Evolutionary conservation across 2,329 filamentous ascomycete genomes (phyloP).

Genomic region (Phymatotrichopsis omnivora): DNA sequence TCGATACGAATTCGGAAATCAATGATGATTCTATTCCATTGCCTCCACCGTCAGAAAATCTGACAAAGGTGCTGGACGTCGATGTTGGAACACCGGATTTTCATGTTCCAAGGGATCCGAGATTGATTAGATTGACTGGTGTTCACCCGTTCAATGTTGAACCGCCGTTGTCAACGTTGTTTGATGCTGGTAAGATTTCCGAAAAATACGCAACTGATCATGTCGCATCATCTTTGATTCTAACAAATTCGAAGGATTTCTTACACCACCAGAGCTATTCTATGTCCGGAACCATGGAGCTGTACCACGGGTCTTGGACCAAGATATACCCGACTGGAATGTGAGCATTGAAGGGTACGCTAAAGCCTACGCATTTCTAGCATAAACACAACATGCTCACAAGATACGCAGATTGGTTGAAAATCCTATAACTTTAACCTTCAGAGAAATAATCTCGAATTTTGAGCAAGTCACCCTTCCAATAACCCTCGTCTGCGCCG

Average conservation of each 20-base stretch:
- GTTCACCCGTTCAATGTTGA: conserved; percentile 88
- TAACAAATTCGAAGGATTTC: conserved; percentile 49
- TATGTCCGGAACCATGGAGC: conserved; percentile 86
- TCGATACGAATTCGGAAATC: conserved; percentile 7
- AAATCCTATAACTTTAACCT: conserved; percentile 58
- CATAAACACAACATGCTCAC: neutral
- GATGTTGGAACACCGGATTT: conserved; percentile 75
- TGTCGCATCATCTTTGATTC: conserved; percentile 20
- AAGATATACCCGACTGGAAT: conserved; percentile 66
- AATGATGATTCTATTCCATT: conserved; percentile 44
- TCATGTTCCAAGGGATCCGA: conserved; percentile 68
- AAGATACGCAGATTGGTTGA: conserved; percentile 52
- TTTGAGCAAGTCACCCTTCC: conserved; percentile 79
- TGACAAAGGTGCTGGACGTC: conserved; percentile 56
- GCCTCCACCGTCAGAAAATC: conserved; percentile 51
- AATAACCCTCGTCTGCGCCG: conserved; percentile 81
- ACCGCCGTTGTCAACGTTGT: conserved; percentile 67
- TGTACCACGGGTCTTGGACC: conserved; percentile 64
- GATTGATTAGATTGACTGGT: conserved; percentile 77
- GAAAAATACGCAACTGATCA: too few species aligned
- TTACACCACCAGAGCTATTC: conserved; percentile 79
- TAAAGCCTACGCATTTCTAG: neutral
- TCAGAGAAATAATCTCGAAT: conserved; percentile 60
- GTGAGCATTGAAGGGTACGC: conserved; percentile 64
- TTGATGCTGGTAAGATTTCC: conserved; percentile 43